Evolutionary conservation across 2,329 filamentous ascomycete species (phyloP), one percentile per base, ranked within the genome.

Genomic region (Aspergillus unguis): DNA sequence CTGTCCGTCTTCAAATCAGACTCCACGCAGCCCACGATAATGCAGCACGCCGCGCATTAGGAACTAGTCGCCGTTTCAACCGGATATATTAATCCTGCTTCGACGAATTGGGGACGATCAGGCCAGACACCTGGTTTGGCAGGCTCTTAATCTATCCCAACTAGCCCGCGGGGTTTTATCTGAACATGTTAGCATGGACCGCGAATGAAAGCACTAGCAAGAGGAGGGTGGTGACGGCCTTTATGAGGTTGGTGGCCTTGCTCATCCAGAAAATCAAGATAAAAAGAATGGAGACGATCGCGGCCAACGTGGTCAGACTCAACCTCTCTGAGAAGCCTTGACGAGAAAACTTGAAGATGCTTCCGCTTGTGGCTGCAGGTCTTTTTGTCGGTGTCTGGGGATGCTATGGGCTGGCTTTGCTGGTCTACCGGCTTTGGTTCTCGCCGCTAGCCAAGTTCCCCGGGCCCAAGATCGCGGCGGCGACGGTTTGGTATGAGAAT

Each of bases 401-500:
- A 4, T 17, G 33, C 32, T 53, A 44, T 33, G 29, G 33, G 29
- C 10, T 44, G 3, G 29, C 8, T 10, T 5, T 43, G 42, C 11
- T 38, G 9, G 31, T 50, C 25, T 46, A 46, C 38, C 35, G 43
- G 11, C 46, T 54, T 1, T 54, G 11, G 11, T 5, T 60, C 2
- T 61, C 60, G n/a, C 62, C 60, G 33, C 37, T 64, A 25, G 54
- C 60, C 40, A 54, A 53, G 17, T 60, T 65, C n/a, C 62, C 60
- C 1, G 61, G 62, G 1, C 61, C 61, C 5, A 63, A 57, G 35
- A 28, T 63, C 26, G 61, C 59, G 1, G 62, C 61, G 2, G 38
- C 62, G 29, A 65, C 63, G 8, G 55, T 58, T 42, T 61, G 57
- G 54, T 63, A 64, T 46, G 61, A 64, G 29, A 60, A 56, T 27